These are phyloP conservation scores for Cercospora zeina DNA, from an alignment of 2,329 filamentous ascomycete genomes.

Conservation along the genomic window DNA sequence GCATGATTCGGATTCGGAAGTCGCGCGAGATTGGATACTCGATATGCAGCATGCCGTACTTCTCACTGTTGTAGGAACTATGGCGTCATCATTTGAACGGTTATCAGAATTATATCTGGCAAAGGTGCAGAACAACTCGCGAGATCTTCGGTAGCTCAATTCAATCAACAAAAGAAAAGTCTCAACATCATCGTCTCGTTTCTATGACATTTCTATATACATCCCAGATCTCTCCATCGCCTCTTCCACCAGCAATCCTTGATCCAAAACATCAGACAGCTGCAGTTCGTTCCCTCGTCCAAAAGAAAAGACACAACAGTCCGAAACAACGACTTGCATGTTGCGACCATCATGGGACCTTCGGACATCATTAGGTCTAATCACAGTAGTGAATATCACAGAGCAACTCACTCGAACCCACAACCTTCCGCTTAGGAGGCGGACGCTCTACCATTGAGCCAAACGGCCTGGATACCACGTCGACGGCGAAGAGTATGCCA, in stretches of 20 bases:
- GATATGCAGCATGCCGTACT: background rate
- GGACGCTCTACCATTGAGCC: slow-evolving; percentile 31
- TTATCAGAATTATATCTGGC: background rate
- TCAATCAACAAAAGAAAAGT: background rate
- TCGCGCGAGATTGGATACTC: background rate
- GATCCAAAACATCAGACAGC: background rate
- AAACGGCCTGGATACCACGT: slow-evolving; percentile 13
- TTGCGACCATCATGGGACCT: slow-evolving; percentile 16
- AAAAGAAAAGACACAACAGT: background rate
- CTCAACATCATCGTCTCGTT: background rate
- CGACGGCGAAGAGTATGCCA: background rate
- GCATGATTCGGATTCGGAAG: background rate
- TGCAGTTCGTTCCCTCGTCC: background rate
- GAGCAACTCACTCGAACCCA: slow-evolving; percentile 20
- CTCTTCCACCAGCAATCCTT: too few relatives aligned
- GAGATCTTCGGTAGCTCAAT: background rate
- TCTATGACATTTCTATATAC: background rate
- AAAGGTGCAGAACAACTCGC: background rate
- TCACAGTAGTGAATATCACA: background rate
- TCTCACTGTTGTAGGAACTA: background rate
- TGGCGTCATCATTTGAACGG: background rate
- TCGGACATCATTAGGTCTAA: background rate
- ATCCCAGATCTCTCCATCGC: background rate
- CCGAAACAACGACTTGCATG: background rate
- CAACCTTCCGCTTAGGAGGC: slow-evolving; percentile 32